Base-by-base conservation (phyloP, 2,329 filamentous ascomycete genomes). In the Penicillium hesseltinei region DNA sequence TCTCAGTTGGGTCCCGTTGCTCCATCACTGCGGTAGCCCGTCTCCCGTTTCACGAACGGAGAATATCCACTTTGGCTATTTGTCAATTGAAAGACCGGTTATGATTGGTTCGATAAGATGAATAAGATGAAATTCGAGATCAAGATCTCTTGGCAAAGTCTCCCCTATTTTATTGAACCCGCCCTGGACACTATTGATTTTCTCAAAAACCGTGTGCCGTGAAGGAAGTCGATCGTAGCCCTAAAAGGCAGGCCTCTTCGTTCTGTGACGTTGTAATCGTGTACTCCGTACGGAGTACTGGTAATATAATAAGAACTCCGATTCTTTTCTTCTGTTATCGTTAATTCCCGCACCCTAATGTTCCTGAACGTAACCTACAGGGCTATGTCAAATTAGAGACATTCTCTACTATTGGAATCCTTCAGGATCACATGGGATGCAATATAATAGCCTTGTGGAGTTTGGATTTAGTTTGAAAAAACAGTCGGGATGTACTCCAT, bases 121-220 rank as follows among this genome's bases (percentile, higher is more conserved):
- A 35, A 35, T 35, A 35, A 3, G 33, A 40, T 17, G 42, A n/a
- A 25, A 23, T 27, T 51, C 8, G 38, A 42, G 54, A 56, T 56
- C 39, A 46, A 56, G 54, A 56, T 56, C 54, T 56, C 54, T 52
- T 52, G 54, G 54, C 53, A 13, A 45, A 21, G 31, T 44, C n/a
- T 36, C 27, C 31, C 10, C n/a, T 36, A 9, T 35, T 49, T 11
- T 55, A 55, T 51, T 51, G 46, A 55, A 38, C 25, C 46, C 38
- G 40, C 42, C n/a, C n/a, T 29, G 6, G 7, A 29, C 8, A 31
- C 53, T 55, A 55, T 51, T 33, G 53, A 55, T 44, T 55, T 42
- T 21, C 5, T 10, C 17, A 23, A 44, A 55, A 55, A 27, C 39
- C 19, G 23, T 29, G 29, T 53, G 27, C 29, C 17, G 27, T 53